Conservation (phyloP, 306 rosid species). For the Canavalia ensiformis region DNA sequence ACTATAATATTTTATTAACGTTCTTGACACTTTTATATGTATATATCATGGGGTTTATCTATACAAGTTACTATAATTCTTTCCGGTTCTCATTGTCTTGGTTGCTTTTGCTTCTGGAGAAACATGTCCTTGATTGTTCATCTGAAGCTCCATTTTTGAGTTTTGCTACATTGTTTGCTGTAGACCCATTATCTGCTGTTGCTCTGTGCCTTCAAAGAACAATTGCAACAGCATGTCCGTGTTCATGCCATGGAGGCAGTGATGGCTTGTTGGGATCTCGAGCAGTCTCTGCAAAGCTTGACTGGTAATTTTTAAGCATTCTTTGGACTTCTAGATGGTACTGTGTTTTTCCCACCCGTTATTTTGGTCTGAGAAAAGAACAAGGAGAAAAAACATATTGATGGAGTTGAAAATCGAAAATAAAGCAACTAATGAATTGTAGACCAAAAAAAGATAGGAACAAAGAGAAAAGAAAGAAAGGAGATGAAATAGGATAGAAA, state of each 20-base stretch:
- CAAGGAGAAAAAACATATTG: background rate
- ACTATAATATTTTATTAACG: background rate
- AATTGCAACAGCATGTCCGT: slow-evolving; percentile 87
- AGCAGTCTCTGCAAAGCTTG: slow-evolving; percentile 86
- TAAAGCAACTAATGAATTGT: background rate
- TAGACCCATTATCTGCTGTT: slow-evolving; percentile 80
- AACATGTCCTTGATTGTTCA: background rate
- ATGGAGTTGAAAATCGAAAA: background rate
- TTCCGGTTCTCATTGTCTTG: slow-evolving; percentile 9
- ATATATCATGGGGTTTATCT: background rate
- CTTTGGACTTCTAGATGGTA: slow-evolving; percentile 16
- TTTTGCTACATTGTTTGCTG: slow-evolving; percentile 22
- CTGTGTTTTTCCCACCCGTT: background rate
- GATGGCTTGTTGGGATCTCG: slow-evolving; percentile 95
- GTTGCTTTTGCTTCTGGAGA: slow-evolving; percentile 37
- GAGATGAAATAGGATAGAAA: no score
- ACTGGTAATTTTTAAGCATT: slow-evolving; percentile 61
- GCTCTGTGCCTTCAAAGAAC: slow-evolving; percentile 86
- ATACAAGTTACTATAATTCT: background rate
- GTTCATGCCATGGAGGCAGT: slow-evolving; percentile 97
- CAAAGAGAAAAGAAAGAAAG: no score
- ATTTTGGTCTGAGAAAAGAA: background rate
- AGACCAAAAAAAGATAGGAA: background rate
- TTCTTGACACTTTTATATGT: background rate
- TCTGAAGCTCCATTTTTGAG: background rate